phyloP scores from a whole-genome alignment of 2,329 filamentous ascomycete genomes.

The Phialophora chinensis region DNA sequence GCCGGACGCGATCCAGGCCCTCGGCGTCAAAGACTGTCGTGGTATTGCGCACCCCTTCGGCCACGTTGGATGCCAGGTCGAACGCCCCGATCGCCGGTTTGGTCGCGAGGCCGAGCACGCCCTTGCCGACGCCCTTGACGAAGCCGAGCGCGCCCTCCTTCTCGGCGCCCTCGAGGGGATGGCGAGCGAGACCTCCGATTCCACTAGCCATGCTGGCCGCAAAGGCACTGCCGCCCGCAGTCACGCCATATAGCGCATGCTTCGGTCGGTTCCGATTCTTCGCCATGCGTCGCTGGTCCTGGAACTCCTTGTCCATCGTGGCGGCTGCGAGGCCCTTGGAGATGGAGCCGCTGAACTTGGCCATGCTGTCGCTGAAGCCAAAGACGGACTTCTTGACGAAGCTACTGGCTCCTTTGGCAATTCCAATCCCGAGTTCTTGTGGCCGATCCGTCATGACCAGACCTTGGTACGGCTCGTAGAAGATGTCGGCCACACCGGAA shows the following conservation, averaged over 20 bases:
- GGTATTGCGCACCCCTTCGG: slow-evolving; percentile 96
- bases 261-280: slow-evolving; percentile 92
- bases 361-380: slow-evolving; percentile 95
- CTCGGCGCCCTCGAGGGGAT: slow-evolving; percentile 93
- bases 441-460: slow-evolving; percentile 95
- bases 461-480: slow-evolving; percentile 98
- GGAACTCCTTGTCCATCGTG: slow-evolving; percentile 97
- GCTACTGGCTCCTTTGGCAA: slow-evolving; percentile 93
- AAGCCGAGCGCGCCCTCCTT: slow-evolving; percentile 93
- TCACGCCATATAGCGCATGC: slow-evolving; percentile 95
- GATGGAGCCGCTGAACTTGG: slow-evolving; percentile 95
- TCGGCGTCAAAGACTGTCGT: slow-evolving; percentile 97
- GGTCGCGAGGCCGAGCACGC: slow-evolving; percentile 88
- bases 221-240: slow-evolving; percentile 92
- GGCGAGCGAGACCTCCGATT: slow-evolving; percentile 88
- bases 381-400: slow-evolving; percentile 99
- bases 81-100: slow-evolving; percentile 97
- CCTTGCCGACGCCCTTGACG: slow-evolving; percentile 97
- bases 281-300: slow-evolving; percentile 92
- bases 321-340: slow-evolving; percentile 95
- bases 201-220: slow-evolving; percentile 91
- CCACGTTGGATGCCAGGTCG: slow-evolving; percentile 94
- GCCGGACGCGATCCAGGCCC: slow-evolving; percentile 91
- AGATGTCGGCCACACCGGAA: slow-evolving; percentile 95
- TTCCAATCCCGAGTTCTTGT: slow-evolving; percentile 91